A percentile compares a stretch with the other conserved stretches of the same genome.
Conservation (phyloP, 108 stramenopile species). For the Cyclostephanos tholiformis region DNA sequence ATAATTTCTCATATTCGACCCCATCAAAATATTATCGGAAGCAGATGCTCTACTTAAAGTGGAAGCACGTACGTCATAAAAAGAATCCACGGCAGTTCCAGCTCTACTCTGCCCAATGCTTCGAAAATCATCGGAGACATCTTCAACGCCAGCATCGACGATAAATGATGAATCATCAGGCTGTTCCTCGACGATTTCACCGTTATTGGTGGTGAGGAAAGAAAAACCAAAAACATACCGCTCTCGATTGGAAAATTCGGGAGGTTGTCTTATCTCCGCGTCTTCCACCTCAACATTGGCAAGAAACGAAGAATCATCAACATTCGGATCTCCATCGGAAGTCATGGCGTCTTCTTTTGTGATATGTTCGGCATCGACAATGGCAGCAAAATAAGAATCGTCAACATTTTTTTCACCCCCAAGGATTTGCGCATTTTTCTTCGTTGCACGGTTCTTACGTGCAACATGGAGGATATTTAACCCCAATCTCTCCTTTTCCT, state of each 20-base stretch:
- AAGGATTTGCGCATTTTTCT: too few species aligned
- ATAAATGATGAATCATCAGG: slow-evolving; percentile 27
- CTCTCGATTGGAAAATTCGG: slow-evolving; percentile 2
- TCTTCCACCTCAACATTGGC: slow-evolving; percentile 23
- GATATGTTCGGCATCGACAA: too few species aligned
- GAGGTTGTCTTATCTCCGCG: background rate
- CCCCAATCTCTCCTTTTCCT: background rate
- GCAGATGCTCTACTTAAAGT: slow-evolving; percentile 27
- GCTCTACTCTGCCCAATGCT: background rate
- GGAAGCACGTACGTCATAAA: slow-evolving; percentile 18
- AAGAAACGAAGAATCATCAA: slow-evolving; percentile 23
- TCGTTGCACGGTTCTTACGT: too few species aligned
- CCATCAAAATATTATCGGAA: slow-evolving; percentile 19
- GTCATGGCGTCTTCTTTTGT: background rate
- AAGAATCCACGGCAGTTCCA: slow-evolving; percentile 5
- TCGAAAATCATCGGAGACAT: slow-evolving; percentile 6
- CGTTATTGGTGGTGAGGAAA: slow-evolving; percentile 6
- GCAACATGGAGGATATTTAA: too few species aligned
- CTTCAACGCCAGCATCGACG: slow-evolving; percentile 14
- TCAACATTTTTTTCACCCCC: too few species aligned
- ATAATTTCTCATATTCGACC: slow-evolving; percentile 5
- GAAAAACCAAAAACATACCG: background rate
- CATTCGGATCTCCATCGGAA: background rate
- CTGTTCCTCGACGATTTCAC: slow-evolving; percentile 6
- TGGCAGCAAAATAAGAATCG: background rate